Evolutionary conservation across 306 rosid species (phyloP), one percentile per base, ranked within the genome.

Genomic region (Myrica gale): DNA sequence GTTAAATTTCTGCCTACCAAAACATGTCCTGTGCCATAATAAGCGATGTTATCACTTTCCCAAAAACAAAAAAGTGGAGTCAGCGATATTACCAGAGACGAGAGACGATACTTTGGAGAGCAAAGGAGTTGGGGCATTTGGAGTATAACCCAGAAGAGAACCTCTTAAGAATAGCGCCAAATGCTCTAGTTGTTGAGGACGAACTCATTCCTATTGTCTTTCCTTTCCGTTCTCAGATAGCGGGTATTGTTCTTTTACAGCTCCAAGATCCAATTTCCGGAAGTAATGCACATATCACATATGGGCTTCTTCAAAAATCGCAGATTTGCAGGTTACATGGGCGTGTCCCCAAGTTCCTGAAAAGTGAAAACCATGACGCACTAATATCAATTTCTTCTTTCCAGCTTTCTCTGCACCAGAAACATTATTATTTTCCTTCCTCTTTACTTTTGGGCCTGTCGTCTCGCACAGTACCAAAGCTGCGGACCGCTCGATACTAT

Each of bases 21-120:
- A 53, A 15, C 53, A 70, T 70, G 82, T 76, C 96, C 98, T 91
- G 91, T 70, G 82, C 73, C 77, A 46, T 11, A 78, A 37, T 16
- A 63, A 47, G 55, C 58, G 46, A 46, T 68, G 76, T 9, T 74
- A 60, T 72, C 73, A 82, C 17, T 70, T 76, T 66, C 44, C 26
- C 9, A 61, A 62, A n/a, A 66, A 70, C 1, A 62, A 1, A 56
- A 60, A 43, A 61, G 54, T 1, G 61, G 58, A 13, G 69, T 5
- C 55, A 63, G n/a, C 53, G 43, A 74, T 50, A 71, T 52, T 73
- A n/a, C 37, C 32, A 56, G 76, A 57, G 61, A 71, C 41, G 4
- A 20, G 68, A 45, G 74, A 42, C 58, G 62, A 42, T 82, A 92
- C 91, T 68, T 50, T 63, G 82, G 51, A 82, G 73, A 72, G 80